phyloP scores from a whole-genome alignment of 1,284 basidiomycete genomes.

The Mycosarcoma maydis region DNA sequence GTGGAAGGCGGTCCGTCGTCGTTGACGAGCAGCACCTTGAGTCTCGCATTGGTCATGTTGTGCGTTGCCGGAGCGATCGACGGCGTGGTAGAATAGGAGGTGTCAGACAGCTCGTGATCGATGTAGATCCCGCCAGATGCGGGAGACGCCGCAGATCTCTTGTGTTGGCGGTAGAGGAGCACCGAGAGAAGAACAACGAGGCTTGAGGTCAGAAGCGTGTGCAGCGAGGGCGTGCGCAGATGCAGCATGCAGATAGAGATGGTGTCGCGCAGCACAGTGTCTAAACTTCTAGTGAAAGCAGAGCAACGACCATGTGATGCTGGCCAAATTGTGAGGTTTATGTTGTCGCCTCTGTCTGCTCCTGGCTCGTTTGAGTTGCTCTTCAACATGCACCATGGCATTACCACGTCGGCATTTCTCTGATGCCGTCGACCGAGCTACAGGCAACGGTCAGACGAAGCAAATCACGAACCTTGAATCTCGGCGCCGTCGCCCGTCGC shows the following conservation, averaged over 20 bases:
- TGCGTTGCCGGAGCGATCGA: neutral
- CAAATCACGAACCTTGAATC: too few relatives aligned
- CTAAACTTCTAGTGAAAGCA: too few relatives aligned
- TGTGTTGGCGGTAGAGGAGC: slow-evolving; percentile 22
- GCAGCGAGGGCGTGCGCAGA: slow-evolving; percentile 11
- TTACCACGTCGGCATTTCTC: neutral
- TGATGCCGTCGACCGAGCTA: neutral
- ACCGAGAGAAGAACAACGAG: slow-evolving; percentile 28
- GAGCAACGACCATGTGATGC: too few relatives aligned
- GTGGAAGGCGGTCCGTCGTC: slow-evolving; percentile 63
- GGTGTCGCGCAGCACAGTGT: neutral
- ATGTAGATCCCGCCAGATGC: slow-evolving; percentile 12
- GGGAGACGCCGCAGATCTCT: neutral
- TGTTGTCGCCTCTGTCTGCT: too few relatives aligned
- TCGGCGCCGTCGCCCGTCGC: too few relatives aligned
- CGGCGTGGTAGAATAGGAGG: neutral
- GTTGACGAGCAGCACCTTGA: slow-evolving; percentile 60
- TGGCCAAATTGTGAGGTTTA: too few relatives aligned
- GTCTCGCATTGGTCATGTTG: slow-evolving; percentile 6
- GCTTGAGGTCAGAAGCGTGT: slow-evolving; percentile 25
- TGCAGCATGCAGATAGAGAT: slow-evolving; percentile 10
- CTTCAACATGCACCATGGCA: too few relatives aligned
- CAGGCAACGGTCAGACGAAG: too few relatives aligned
- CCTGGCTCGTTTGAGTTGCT: too few relatives aligned
- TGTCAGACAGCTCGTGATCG: slow-evolving; percentile 29